Evolutionary conservation across 495 filamentous ascomycete genomes (phyloP).

Genomic region (Extremus antarcticus): DNA sequence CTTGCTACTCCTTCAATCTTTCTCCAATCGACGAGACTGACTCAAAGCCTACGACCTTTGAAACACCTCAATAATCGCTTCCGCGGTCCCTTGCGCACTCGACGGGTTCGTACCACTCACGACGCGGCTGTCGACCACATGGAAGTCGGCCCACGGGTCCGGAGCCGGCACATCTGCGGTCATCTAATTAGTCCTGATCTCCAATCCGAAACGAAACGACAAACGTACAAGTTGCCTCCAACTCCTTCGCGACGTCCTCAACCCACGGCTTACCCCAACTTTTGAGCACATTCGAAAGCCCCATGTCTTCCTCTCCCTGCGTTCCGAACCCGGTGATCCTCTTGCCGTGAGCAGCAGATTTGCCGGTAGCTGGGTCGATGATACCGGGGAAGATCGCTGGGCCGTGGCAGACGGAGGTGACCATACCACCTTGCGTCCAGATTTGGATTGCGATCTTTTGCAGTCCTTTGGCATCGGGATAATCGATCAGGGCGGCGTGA

Average conservation of each 20-base stretch:
- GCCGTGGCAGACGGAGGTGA: constrained; percentile 33
- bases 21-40: too few relatives aligned
- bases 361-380: constrained; percentile 28
- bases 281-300: constrained; percentile 28
- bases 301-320: constrained; percentile 34
- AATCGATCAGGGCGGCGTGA: constrained; percentile 38
- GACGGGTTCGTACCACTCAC: constrained; percentile 30
- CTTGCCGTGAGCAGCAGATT: constrained; percentile 35
- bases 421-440: constrained; percentile 34
- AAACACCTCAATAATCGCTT: too few relatives aligned
- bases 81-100: constrained; percentile 22
- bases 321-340: constrained; percentile 38
- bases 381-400: constrained; percentile 36
- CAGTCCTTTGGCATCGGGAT: constrained; percentile 32
- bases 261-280: constrained; percentile 31
- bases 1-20: too few relatives aligned
- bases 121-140: constrained; percentile 31
- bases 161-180: too few relatives aligned
- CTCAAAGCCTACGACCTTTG: too few relatives aligned
- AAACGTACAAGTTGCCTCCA: constrained; percentile 35
- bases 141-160: constrained; percentile 39
- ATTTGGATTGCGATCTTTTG: constrained; percentile 33
- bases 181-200: too few relatives aligned
- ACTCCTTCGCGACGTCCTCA: constrained; percentile 28
- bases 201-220: background rate